Conservation (phyloP, 331 rosid genomes). For the Erythrophleum ivorense region DNA sequence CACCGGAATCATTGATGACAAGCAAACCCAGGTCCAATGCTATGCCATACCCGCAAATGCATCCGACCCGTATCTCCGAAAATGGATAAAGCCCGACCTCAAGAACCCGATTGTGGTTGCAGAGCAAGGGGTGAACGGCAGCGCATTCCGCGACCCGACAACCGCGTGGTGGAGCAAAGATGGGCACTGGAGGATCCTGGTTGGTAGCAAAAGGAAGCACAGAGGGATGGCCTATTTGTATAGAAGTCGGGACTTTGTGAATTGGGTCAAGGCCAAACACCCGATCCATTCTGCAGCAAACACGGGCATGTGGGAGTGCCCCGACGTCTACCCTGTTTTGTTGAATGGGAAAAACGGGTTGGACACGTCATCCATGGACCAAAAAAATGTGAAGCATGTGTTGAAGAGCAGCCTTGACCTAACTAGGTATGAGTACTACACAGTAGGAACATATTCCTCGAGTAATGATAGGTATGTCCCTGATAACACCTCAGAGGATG, state of each 20-base stretch:
- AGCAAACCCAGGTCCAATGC: constrained; percentile 48
- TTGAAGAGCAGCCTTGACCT: constrained; percentile 76
- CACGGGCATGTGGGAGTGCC: constrained; percentile 97
- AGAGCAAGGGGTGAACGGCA: constrained; percentile 34
- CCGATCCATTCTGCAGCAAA: constrained; percentile 56
- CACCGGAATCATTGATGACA: constrained; percentile 48
- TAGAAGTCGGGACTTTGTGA: constrained; percentile 61
- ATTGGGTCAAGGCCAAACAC: constrained; percentile 69
- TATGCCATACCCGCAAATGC: constrained; percentile 44
- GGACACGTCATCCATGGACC: constrained; percentile 51
- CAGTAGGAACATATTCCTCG: constrained; percentile 60
- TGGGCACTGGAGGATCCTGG: constrained; percentile 71
- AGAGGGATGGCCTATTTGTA: constrained; percentile 73
- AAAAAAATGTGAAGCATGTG: constrained; percentile 60
- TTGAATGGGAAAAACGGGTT: constrained; percentile 46
- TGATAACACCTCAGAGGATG: constrained; percentile 65
- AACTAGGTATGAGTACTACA: constrained; percentile 82
- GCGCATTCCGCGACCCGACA: constrained; percentile 78
- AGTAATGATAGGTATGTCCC: constrained; percentile 61
- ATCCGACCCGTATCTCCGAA: constrained; percentile 50
- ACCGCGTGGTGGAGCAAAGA: constrained; percentile 63
- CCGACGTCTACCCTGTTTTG: constrained; percentile 78
- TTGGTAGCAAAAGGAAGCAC: constrained; percentile 56
- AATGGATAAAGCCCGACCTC: constrained; percentile 49
- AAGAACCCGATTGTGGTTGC: constrained; percentile 56